Conservation (phyloP, 1,284 basidiomycete species). For the Leucoagaricus sp. region DNA sequence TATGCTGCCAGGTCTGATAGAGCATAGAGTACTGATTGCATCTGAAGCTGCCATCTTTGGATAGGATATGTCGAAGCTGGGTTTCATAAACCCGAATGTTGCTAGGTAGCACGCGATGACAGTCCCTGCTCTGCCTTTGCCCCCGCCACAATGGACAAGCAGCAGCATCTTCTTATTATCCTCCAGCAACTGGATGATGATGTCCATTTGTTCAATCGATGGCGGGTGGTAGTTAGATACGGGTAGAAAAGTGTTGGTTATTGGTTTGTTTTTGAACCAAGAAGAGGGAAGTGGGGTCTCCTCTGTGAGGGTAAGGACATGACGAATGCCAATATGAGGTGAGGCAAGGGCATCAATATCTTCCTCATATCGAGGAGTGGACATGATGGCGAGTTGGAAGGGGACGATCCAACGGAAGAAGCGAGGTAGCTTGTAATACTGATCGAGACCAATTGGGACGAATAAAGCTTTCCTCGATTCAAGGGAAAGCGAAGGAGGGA, state of each 20-base stretch:
- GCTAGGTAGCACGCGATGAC: constrained; percentile 61
- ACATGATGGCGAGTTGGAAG: constrained; percentile 59
- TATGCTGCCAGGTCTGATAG: constrained; percentile 53
- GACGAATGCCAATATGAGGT: constrained; percentile 50
- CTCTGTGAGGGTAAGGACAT: constrained; percentile 59
- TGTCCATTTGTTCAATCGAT: constrained; percentile 60
- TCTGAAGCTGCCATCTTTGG: constrained; percentile 50
- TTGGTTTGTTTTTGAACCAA: constrained; percentile 48
- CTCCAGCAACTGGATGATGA: constrained; percentile 47
- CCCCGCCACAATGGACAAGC: constrained; percentile 64
- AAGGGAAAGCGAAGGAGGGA: constrained; percentile 40
- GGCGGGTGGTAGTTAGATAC: constrained; percentile 55
- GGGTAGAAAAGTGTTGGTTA: constrained; percentile 59
- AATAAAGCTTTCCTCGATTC: constrained; percentile 43
- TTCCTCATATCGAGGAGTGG: constrained; percentile 51
- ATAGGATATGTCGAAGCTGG: constrained; percentile 36
- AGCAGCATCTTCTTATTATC: constrained; percentile 47
- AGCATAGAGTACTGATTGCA: constrained; percentile 48
- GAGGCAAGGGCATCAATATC: constrained; percentile 52
- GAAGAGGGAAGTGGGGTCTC: constrained; percentile 48
- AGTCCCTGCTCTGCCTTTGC: constrained; percentile 63
- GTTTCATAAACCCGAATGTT: constrained; percentile 52
- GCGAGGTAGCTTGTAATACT: constrained; percentile 47
- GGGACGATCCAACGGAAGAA: constrained; percentile 67
- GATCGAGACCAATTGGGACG: constrained; percentile 28